Evolutionary conservation across 2,329 filamentous ascomycete genomes (phyloP), one percentile per base, ranked within the genome.

Genomic region (Alternaria longipes): DNA sequence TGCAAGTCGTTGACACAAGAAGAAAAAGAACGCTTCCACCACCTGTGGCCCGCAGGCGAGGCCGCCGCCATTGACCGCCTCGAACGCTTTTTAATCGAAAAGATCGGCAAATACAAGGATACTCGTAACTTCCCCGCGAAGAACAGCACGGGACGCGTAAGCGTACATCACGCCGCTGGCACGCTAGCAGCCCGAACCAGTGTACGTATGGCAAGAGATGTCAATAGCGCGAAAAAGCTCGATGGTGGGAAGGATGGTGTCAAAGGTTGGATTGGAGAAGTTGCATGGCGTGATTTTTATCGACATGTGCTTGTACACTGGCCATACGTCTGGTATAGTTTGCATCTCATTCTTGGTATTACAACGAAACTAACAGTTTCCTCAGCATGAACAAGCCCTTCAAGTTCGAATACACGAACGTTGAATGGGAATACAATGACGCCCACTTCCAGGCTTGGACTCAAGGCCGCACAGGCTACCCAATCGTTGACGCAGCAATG

Each of bases 371-470:
- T 60, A 51, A 62, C 34, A 52, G 8, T n/a, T 12, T 30, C 4
- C 1, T 11, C 56, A 79, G 87, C 74, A 91, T 92, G 90, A 87
- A 88, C 77, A 91, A 91, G 68, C 88, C 89, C 2, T 91, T 91
- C 84, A 97, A 97, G 72, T 91, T 90, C 36, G 91, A 94, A 71
- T 95, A 93, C 78, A 89, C 91, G 45, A 90, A 94, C 68, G 90
- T 97, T 49, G 80, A 86, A 51, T 97, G 93, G 93, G 91, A 93
- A 53, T 70, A 81, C 79, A 60, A 78, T 72, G 34, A 73, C 77
- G 52, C 68, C 62, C 57, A 82, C 74, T 95, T 97, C 79, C 69
- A 83, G 1, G 88, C 89, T 3, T 97, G 94, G 50, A 87, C 81
- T 71, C 8, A 81, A 79, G 70, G 82, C 65, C 52, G 73, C 60